Percentiles rank a stretch among this genome's conserved stretches.
These are phyloP conservation scores for Metschnikowia henanensis DNA, from an alignment of 805 yeast species.

Conservation along the genomic window DNA sequence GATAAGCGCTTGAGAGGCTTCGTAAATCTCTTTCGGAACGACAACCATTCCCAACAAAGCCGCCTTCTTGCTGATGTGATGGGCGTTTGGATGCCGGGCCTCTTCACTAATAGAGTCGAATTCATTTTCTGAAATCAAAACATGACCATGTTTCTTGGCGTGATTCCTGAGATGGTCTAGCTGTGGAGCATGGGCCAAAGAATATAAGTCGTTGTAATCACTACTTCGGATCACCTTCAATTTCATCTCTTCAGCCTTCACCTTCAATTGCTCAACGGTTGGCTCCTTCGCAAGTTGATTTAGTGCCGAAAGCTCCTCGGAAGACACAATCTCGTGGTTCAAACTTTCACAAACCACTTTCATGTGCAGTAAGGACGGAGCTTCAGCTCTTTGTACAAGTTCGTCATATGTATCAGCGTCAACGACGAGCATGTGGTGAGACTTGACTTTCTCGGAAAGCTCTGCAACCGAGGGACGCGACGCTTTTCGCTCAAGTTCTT, in stretches of 20 bases:
- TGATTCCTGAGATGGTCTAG: conserved; percentile 17
- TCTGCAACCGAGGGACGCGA: conserved; percentile 18
- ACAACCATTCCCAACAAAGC: conserved; percentile 2
- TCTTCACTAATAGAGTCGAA: background rate
- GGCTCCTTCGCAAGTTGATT: conserved; percentile 19
- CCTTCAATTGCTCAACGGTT: conserved; percentile 16
- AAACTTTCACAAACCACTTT: conserved; percentile 13
- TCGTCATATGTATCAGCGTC: conserved; percentile 1
- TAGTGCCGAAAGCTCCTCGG: conserved; percentile 10
- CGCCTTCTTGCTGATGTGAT: conserved; percentile 10
- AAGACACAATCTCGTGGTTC: conserved; percentile 13
- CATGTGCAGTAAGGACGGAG: conserved; percentile 27
- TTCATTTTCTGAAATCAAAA: background rate
- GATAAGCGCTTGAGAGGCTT: background rate
- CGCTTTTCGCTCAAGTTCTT: conserved; percentile 9
- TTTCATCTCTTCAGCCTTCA: conserved; percentile 9
- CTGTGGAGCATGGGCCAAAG: conserved; percentile 18
- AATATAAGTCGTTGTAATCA: conserved; percentile 10
- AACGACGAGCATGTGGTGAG: conserved; percentile 3
- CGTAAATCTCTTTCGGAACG: conserved; percentile 3
- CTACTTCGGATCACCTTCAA: conserved; percentile 4
- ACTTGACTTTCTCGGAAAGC: conserved; percentile 8
- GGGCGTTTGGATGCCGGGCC: conserved; percentile 8
- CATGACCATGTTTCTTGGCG: conserved; percentile 5
- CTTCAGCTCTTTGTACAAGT: conserved; percentile 27